Base-by-base conservation (phyloP, 805 yeast species). In the Schwanniomyces yamadae region DNA sequence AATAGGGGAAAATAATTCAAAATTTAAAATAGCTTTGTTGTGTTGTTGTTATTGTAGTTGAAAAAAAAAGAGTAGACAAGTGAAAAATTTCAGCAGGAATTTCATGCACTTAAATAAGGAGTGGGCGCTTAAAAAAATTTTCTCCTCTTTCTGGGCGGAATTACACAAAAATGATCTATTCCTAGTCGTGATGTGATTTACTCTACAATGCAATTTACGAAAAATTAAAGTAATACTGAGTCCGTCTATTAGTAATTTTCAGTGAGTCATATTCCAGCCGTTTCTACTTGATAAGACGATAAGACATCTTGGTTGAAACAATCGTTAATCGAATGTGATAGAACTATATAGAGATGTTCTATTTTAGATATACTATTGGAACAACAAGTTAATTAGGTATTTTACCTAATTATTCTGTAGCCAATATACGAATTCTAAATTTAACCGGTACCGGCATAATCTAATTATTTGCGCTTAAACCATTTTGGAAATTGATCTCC, bases 401-500 rank as follows among this genome's bases (percentile, higher is more conserved):
- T n/a, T n/a, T n/a, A n/a, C n/a, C n/a, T n/a, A n/a, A 22, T 22
- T 22, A 22, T 10, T 10, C 24, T 22, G n/a, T 5, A 22, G 24
- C 5, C n/a, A 4, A 10, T 12, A 22, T 22, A 22, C n/a, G 10
- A 22, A 10, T 11, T 11, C 4, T 22, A 12, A 15, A 14, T 27
- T 5, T 11, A 16, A 11, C 29, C 29, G 29, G 29, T 27, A 16
- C 19, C 29, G 29, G 29, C 29, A 18, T n/a, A n/a, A n/a, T n/a
- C n/a, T n/a, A n/a, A 13, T 36, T 23, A 36, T 20, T 28, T 42
- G 20, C 45, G 29, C 34, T 52, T 57, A 24, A 57, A 49, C 62
- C 61, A 57, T 37, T 54, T 54, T 3, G 61, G 62, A 5, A 50
- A 37, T 22, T 37, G 31, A 8, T 27, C 28, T 4, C 18, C 36